Conservation (phyloP, 2,329 filamentous ascomycete genomes). For the Fusarium bulbicola region DNA sequence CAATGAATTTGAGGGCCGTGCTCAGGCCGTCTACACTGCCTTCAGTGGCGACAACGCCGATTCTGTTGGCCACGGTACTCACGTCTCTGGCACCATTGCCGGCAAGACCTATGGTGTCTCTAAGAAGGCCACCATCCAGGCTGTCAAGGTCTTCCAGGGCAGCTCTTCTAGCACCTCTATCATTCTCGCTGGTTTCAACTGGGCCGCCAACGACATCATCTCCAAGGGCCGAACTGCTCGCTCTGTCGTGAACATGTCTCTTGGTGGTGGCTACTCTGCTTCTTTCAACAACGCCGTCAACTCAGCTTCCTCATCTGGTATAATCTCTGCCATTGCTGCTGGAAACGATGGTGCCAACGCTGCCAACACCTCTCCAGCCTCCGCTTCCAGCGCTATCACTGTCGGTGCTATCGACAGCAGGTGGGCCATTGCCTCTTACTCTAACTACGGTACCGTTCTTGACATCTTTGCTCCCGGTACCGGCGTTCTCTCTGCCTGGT, state of each 20-base stretch:
- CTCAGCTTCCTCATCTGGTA: conserved; percentile 54
- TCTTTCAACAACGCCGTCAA: conserved; percentile 61
- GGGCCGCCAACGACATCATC: conserved; percentile 56
- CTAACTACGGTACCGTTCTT: conserved; percentile 59
- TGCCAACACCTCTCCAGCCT: conserved; percentile 44
- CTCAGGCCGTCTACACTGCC: conserved; percentile 45
- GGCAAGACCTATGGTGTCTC: conserved; percentile 52
- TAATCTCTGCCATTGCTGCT: conserved; percentile 64
- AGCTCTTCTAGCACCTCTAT: conserved; percentile 41
- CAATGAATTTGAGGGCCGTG: conserved; percentile 62
- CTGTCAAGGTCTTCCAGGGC: conserved; percentile 57
- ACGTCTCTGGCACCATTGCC: conserved; percentile 50
- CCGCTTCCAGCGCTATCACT: conserved; percentile 45
- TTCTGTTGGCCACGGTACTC: conserved; percentile 55
- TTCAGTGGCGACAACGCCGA: conserved; percentile 42
- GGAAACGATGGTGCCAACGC: conserved; percentile 57
- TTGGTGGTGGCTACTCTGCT: conserved; percentile 57
- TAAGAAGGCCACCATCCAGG: conserved; percentile 55
- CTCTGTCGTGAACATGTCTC: conserved; percentile 65
- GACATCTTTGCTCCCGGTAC: conserved; percentile 63
- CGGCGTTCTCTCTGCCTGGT: conserved; percentile 59
- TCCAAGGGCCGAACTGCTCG: conserved; percentile 50
- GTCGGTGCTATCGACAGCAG: conserved; percentile 49
- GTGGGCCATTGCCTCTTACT: conserved; percentile 56
- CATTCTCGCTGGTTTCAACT: conserved; percentile 50